Conservation (phyloP, 305 asterid species). For the Andrographis paniculata region DNA sequence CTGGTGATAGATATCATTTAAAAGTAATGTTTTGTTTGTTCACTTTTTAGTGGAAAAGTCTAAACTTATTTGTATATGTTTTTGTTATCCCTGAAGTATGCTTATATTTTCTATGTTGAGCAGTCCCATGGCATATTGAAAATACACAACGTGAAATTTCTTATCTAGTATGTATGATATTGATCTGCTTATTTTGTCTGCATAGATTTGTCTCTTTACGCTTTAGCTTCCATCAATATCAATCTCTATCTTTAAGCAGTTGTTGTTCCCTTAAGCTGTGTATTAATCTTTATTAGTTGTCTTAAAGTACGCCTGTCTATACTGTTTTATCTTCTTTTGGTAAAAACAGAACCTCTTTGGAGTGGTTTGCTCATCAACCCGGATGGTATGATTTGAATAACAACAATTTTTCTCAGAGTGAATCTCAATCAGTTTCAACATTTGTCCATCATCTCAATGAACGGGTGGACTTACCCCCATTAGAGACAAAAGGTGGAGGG, state of each 20-base stretch:
- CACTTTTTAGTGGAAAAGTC: no score
- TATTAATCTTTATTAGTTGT: no score
- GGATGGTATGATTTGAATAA: conserved; percentile 86
- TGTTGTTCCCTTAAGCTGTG: not conserved
- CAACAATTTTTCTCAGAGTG: conserved; percentile 80
- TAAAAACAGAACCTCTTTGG: conserved; percentile 71
- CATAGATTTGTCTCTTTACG: not conserved
- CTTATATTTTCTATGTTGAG: no score
- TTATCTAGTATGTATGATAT: not conserved
- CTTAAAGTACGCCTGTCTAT: no score
- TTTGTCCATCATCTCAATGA: conserved; percentile 85
- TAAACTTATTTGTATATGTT: no score
- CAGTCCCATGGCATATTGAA: no score
- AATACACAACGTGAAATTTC: not conserved
- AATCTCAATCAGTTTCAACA: conserved; percentile 80
- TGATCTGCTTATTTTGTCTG: not conserved
- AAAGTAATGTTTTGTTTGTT: no score
- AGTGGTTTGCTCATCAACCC: conserved; percentile 94
- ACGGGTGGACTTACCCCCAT: conserved; percentile 42
- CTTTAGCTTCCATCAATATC: not conserved
- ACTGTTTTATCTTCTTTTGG: not conserved
- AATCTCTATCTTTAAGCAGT: not conserved
- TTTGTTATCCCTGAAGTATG: no score
- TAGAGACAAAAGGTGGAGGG: conserved; percentile 50
- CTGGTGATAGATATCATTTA: not conserved